These are phyloP conservation scores for Colletotrichum liaoningense DNA, from an alignment of 2,329 filamentous ascomycete genomes.

Conservation along the genomic window DNA sequence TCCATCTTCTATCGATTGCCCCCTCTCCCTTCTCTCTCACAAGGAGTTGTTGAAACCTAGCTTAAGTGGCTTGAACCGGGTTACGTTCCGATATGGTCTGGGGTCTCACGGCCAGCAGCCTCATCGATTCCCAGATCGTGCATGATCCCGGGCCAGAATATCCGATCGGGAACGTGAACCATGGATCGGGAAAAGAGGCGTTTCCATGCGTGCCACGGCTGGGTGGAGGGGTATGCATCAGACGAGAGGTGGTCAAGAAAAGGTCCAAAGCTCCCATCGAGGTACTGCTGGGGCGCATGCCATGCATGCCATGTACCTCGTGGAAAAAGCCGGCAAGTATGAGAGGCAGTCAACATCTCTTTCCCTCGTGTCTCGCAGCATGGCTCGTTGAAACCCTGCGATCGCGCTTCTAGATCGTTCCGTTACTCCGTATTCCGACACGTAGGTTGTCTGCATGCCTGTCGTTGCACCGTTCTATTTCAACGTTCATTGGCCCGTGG, in stretches of 20 bases:
- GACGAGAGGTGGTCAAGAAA: too few species aligned
- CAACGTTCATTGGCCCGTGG: background rate
- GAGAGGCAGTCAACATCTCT: background rate
- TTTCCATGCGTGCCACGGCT: too few species aligned
- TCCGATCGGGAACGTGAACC: background rate
- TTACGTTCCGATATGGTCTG: background rate
- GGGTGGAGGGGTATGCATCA: too few species aligned
- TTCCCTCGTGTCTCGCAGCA: background rate
- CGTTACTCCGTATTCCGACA: background rate
- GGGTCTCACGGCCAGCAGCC: background rate
- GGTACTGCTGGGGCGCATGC: too few species aligned
- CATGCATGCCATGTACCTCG: too few species aligned
- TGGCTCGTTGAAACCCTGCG: background rate
- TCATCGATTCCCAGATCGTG: background rate
- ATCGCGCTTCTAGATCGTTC: background rate
- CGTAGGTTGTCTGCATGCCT: background rate
- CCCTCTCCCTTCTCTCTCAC: background rate
- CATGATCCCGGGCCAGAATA: too few species aligned
- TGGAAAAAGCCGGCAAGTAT: too few species aligned
- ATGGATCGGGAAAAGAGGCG: background rate
- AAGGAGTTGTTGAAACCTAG: background rate
- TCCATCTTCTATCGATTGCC: background rate
- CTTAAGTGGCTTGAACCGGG: background rate
- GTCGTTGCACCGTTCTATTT: too few species aligned
- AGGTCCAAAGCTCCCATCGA: too few species aligned